Conservation (phyloP, 495 filamentous ascomycete species). For the Tuber calosporum region DNA sequence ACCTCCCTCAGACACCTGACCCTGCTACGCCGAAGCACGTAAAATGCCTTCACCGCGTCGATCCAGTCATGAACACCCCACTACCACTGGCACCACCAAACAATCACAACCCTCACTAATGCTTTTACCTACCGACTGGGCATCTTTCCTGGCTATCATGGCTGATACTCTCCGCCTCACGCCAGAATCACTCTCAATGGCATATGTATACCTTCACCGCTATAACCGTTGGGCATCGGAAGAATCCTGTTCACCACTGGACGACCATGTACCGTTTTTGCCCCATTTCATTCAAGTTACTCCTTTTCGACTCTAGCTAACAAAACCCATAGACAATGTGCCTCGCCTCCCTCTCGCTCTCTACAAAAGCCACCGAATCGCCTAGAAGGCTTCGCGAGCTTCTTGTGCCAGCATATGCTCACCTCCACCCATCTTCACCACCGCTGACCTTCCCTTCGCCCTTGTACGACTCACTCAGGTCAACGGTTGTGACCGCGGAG, state of each 20-base stretch:
- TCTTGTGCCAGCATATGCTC: conserved; percentile 45
- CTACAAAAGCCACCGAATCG: conserved; percentile 46
- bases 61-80: conserved; percentile 14
- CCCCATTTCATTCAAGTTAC: conserved; percentile 4
- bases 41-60: conserved; percentile 28
- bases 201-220: conserved; percentile 47
- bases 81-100: conserved; percentile 5
- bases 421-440: conserved; percentile 41
- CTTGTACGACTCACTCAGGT: conserved; percentile 45
- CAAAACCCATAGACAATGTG: conserved; percentile 42
- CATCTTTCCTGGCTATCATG: conserved; percentile 44
- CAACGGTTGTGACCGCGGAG: conserved; percentile 46
- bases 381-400: conserved; percentile 47
- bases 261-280: conserved; percentile 35
- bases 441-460: conserved; percentile 44
- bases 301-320: conserved; percentile 14
- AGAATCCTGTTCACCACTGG: conserved; percentile 21
- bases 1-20: neutral
- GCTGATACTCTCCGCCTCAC: conserved; percentile 46
- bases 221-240: conserved; percentile 40
- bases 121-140: conserved; percentile 29
- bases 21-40: conserved; percentile 1
- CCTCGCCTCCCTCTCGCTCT: conserved; percentile 45
- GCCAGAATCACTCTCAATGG: conserved; percentile 46
- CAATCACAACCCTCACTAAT: conserved; percentile 5